phyloP scores from a whole-genome alignment of 495 filamentous ascomycete genomes.

The Apiosordaria backusii region DNA sequence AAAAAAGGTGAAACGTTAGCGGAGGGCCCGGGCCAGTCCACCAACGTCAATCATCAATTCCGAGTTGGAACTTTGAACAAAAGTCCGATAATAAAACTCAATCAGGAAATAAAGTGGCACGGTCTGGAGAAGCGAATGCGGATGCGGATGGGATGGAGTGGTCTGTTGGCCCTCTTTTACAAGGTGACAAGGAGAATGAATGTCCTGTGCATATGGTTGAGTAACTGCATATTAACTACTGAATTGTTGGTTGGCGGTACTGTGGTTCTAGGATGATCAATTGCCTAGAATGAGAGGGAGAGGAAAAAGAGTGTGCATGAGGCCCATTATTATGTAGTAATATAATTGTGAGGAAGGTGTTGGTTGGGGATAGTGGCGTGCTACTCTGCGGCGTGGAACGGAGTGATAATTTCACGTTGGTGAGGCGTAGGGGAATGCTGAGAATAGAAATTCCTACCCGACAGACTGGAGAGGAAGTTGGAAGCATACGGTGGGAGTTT shows the following conservation, averaged over 20 bases:
- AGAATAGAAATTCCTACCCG: not conserved
- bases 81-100: not conserved
- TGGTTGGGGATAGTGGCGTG: not conserved
- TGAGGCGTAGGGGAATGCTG: not conserved
- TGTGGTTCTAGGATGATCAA: not conserved
- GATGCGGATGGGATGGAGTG: not conserved
- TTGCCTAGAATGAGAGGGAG: not conserved
- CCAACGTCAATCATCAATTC: not conserved
- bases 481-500: not conserved
- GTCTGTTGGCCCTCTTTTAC: not conserved
- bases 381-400: not conserved
- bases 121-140: not conserved
- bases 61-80: not conserved
- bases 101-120: not conserved
- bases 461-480: not conserved
- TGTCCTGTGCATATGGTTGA: not conserved
- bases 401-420: not conserved
- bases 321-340: slow-evolving; percentile 2
- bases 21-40: not conserved
- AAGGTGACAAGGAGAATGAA: not conserved
- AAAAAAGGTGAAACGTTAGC: not conserved
- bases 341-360: not conserved
- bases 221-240: not conserved
- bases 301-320: not conserved
- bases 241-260: no score